Base-by-base conservation (phyloP, 495 filamentous ascomycete species). In the Hamigera avellanea region DNA sequence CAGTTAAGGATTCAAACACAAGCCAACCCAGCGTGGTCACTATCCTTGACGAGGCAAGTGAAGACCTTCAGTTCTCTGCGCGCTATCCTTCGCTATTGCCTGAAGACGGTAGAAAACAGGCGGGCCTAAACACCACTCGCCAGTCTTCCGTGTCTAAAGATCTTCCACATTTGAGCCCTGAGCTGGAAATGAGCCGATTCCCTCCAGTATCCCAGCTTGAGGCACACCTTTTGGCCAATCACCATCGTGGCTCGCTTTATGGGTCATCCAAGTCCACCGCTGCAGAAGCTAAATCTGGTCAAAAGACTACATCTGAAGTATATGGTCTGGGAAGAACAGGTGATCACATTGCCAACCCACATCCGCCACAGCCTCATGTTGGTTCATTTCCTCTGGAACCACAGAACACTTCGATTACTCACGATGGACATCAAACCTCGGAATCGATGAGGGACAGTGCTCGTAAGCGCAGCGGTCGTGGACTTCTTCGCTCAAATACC, bases 181-280 rank as follows among this genome's bases (percentile, higher is more conserved):
- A 56, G 10, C 6, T 41, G n/a, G 52, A 57, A 19, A 53, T 56
- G 39, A 53, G 37, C 14, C 56, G 52, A 2, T 68, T 66, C 38
- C 64, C 64, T 14, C 64, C 64, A 14, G 57, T 68, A 10, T 68
- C 62, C 14, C 64, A 68, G 26, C 33, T 59, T 4, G 62, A 66
- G 35, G 64, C 64, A 2, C 62, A 61, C 26, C 44, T 61, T 19
- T 29, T 61, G 12, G 53, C 62, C 15, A 46, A 42, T 2, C 53
- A 52, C 23, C 45, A 39, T 14, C 37, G 37, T 10, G 13, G 7
- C 10, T 27, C 23, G 19, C 27, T 17, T 15, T 8, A 31, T 15
- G 23, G 13, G 19, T 19, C 39, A 29, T 40, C 30, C 6, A 15
- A 16, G 14, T n/a, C 13, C 8, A 16, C 16, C 8, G 15, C 8